Conservation (phyloP, 2,329 filamentous ascomycete species). For the Colletotrichum sp. region DNA sequence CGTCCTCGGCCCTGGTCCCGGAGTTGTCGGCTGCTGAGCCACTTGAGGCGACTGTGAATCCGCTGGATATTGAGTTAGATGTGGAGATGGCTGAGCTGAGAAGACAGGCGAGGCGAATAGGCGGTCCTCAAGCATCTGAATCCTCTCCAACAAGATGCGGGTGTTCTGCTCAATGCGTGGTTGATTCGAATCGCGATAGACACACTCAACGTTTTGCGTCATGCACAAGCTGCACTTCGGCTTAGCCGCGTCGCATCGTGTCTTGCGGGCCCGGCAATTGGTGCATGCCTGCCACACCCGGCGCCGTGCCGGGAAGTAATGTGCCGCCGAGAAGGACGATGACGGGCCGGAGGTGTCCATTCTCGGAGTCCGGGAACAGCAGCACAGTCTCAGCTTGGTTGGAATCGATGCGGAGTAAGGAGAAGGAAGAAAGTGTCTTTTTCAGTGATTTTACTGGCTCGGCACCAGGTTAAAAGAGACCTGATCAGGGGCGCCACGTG, state of each 20-base stretch:
- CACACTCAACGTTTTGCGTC: slow-evolving; percentile 31
- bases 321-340: slow-evolving; percentile 12
- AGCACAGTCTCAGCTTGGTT: not conserved
- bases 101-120: slow-evolving; percentile 22
- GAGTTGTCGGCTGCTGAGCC: not conserved
- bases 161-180: slow-evolving; percentile 33
- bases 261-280: slow-evolving; percentile 34
- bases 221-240: slow-evolving; percentile 31
- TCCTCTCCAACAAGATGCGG: slow-evolving; percentile 29
- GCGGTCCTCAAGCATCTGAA: slow-evolving; percentile 32
- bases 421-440: not conserved
- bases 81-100: not conserved
- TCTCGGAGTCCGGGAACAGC: not conserved
- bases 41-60: not conserved
- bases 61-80: not conserved
- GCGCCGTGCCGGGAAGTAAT: slow-evolving; percentile 16
- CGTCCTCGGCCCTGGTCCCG: not conserved
- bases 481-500: not conserved
- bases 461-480: not conserved
- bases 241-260: slow-evolving; percentile 32
- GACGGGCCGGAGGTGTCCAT: slow-evolving; percentile 1
- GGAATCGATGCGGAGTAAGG: not conserved
- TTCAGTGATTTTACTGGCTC: not conserved
- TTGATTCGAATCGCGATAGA: slow-evolving; percentile 32
- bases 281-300: slow-evolving; percentile 30